A percentile compares a stretch with the other conserved stretches of the same genome.
Evolutionary conservation across 805 yeast species (phyloP).

Genomic region (Candida cerambycidarum): DNA sequence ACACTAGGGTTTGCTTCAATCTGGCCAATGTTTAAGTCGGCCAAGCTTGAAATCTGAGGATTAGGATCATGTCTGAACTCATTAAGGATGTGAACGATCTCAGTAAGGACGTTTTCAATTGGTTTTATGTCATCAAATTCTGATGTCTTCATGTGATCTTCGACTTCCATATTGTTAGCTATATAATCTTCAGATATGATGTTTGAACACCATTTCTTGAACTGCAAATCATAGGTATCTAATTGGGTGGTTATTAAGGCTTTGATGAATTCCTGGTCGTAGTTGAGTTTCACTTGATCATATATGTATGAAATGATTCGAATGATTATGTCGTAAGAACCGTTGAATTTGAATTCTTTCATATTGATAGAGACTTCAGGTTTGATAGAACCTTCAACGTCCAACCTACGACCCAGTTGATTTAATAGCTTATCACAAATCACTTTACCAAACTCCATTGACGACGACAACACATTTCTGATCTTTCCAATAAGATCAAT

Average conservation of each 20-base stretch:
- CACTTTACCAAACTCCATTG: no score
- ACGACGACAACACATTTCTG: no score
- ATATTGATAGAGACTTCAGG: no score
- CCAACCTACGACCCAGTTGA: no score
- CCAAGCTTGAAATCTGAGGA: conserved; percentile 5
- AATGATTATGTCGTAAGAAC: neutral
- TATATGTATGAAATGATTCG: neutral
- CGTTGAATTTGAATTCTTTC: neutral
- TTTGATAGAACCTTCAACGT: no score
- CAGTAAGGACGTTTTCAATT: neutral
- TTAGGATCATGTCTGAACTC: neutral
- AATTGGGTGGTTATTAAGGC: conserved; percentile 7
- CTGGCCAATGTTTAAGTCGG: conserved; percentile 8
- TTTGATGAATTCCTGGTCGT: conserved; percentile 8
- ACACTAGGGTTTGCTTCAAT: no score
- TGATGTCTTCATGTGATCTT: neutral
- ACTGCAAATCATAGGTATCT: conserved; percentile 13
- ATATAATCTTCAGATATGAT: conserved; percentile 3
- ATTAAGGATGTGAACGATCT: neutral
- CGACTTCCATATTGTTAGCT: neutral
- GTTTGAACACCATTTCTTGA: conserved; percentile 23
- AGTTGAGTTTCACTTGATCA: neutral
- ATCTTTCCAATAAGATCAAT: no score
- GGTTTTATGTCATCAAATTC: conserved; percentile 4
- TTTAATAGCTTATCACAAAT: no score